Evolutionary conservation across 192 early-diverging fungal species (phyloP).

Genomic region (Tieghemiomyces parasiticus): DNA sequence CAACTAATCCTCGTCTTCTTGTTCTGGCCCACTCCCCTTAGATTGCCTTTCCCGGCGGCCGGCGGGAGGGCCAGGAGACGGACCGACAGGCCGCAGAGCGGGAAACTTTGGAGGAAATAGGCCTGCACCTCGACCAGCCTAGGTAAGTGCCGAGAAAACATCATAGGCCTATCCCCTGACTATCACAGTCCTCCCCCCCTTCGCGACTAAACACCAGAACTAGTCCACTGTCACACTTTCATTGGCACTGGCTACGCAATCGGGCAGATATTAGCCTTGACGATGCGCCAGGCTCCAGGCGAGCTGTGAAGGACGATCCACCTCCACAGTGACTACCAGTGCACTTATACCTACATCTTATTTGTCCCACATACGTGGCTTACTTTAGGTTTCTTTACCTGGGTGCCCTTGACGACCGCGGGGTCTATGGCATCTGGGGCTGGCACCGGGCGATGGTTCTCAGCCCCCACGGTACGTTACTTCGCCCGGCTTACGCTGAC

Average conservation of each 20-base stretch:
- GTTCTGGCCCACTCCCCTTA: background rate
- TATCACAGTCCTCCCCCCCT: too few species aligned
- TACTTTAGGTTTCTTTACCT: background rate
- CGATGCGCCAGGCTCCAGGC: background rate
- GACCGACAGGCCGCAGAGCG: constrained; percentile 10
- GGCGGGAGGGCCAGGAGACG: background rate
- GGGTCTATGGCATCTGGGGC: background rate
- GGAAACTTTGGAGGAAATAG: constrained; percentile 11
- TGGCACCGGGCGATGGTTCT: background rate
- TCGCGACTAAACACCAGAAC: too few species aligned
- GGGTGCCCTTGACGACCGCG: constrained; percentile 7
- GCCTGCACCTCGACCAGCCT: background rate
- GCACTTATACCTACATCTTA: too few species aligned
- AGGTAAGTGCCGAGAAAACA: background rate
- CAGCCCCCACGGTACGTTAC: background rate
- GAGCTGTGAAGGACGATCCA: background rate
- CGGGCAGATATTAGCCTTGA: background rate
- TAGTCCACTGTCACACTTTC: too few species aligned
- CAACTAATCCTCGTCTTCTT: too few species aligned
- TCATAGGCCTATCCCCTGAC: too few species aligned
- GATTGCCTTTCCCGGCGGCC: constrained; percentile 10
- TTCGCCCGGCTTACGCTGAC: background rate
- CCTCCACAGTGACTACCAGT: background rate
- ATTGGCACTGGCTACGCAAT: background rate
- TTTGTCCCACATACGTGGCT: too few species aligned